Conservation (phyloP, 768 basidiomycete genomes). For the Neoboletus brunneissimus region DNA sequence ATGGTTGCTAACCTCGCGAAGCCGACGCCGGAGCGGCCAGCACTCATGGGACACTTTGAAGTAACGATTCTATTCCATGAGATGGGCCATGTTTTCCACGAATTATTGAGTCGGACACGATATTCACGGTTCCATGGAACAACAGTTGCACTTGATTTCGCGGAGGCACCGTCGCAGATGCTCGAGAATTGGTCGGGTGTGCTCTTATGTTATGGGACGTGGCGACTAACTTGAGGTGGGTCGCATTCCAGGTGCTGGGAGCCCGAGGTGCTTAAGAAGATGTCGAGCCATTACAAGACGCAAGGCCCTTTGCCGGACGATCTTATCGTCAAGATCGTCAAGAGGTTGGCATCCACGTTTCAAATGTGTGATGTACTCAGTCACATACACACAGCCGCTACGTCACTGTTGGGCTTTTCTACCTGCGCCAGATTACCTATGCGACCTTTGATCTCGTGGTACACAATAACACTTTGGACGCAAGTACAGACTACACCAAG, state of each 20-base stretch:
- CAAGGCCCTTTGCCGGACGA: conserved; percentile 66
- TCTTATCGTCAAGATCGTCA: conserved; percentile 69
- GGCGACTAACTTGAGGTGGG: not conserved
- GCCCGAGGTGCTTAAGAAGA: conserved; percentile 63
- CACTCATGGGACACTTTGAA: conserved; percentile 80
- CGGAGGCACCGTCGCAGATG: conserved; percentile 91
- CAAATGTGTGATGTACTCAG: not conserved
- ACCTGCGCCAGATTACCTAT: conserved; percentile 67
- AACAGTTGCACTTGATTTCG: conserved; percentile 73
- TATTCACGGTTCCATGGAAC: conserved; percentile 81
- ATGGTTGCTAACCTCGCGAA: conserved; percentile 92
- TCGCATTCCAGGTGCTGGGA: conserved; percentile 66
- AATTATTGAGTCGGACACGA: conserved; percentile 62
- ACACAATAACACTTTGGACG: conserved; percentile 40
- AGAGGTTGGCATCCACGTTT: conserved; percentile 44
- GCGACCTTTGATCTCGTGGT: conserved; percentile 30
- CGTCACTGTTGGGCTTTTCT: conserved; percentile 76
- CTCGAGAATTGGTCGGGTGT: conserved; percentile 72
- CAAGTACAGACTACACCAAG: conserved; percentile 57
- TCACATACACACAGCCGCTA: conserved; percentile 49
- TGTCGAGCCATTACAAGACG: conserved; percentile 77
- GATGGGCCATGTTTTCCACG: conserved; percentile 74
- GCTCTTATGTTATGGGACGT: not conserved
- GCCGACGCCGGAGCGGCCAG: conserved; percentile 71
- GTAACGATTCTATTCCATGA: conserved; percentile 90